Evolutionary conservation across 306 rosid species (phyloP).

Genomic region (Mimosa pudica): DNA sequence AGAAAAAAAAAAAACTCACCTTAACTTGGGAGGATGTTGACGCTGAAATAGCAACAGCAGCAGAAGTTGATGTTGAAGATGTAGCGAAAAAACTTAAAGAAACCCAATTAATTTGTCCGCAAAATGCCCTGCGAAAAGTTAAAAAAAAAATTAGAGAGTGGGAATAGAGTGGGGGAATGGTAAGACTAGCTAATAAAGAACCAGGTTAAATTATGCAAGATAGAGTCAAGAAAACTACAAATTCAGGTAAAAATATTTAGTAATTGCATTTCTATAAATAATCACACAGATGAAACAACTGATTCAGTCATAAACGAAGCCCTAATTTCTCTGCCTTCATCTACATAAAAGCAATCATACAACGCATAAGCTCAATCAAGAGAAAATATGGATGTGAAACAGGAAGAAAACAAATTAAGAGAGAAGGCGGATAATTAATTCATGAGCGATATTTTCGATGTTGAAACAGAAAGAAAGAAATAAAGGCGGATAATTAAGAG

Average conservation of each 20-base stretch:
- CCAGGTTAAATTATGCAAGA: not conserved
- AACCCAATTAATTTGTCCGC: too few species aligned
- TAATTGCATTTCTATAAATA: not conserved
- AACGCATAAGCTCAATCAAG: constrained; percentile 20
- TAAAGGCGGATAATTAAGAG: not conserved
- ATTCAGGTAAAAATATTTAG: not conserved
- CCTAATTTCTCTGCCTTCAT: constrained; percentile 20
- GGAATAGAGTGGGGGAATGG: too few species aligned
- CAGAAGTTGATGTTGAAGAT: too few species aligned
- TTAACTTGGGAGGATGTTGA: too few species aligned
- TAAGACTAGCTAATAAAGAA: not conserved
- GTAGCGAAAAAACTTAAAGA: too few species aligned
- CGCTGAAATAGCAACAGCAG: too few species aligned
- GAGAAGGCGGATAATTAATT: not conserved
- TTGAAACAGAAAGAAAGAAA: not conserved
- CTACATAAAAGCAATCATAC: constrained; percentile 1
- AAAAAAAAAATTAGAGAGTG: too few species aligned
- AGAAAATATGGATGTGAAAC: constrained; percentile 5
- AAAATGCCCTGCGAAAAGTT: too few species aligned
- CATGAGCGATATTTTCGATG: constrained; percentile 2
- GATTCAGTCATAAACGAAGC: constrained; percentile 24
- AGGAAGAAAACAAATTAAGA: too few species aligned
- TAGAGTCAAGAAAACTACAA: constrained; percentile 3
- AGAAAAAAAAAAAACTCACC: too few species aligned
- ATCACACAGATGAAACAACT: constrained; percentile 17